Evolutionary conservation across 2,329 filamentous ascomycete species (phyloP), one percentile per base, ranked within the genome.

Genomic region (Fusarium xyrophilum): DNA sequence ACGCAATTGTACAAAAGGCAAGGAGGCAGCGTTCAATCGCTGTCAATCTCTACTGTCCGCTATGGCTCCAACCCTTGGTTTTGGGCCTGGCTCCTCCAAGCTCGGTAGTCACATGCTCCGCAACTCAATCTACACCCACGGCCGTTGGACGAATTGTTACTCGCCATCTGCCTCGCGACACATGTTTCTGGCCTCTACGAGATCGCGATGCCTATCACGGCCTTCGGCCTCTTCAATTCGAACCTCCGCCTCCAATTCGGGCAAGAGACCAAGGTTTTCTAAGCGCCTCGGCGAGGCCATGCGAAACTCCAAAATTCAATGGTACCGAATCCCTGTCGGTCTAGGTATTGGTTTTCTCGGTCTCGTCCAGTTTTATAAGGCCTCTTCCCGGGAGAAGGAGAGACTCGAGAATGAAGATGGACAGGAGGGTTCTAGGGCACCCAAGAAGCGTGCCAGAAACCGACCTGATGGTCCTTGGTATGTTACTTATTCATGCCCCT

Each of bases 271-370:
- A 38, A 80, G 81, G 60, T 86, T 87, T 77, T 82, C 84, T 32
- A 82, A 84, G 50, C 82, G 84, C 30, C 79, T 87, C 58, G 80
- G 83, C 28, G 80, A 81, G 61, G 83, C 84, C 42, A 76, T 85
- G 54, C 81, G 79, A 66, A 83, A 83, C 70, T 83, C 81, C 68
- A 87, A 84, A 78, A 85, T 96, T 65, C 88, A 92, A 82, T 97
- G 94, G 94, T 93, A 93, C 79, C 92, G 92, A 47, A 97, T 97
- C 71, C 94, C 94, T 25, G 87, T 97, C 57, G 92, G 91, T 28
- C 84, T 97, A 25, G 94, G 94, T 63, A 89, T 97, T 74, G 92
- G 88, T 60, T 93, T 97, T 74, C 84, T 97, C 12, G 94, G 93
- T 27, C 83, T 92, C 53, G 85, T 94, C 52, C 93, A 97, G 74